A percentile compares a stretch with the other conserved stretches of the same genome.
These are phyloP conservation scores for Amphirosellinia nigrospora DNA, from an alignment of 495 filamentous ascomycete genomes.

Conservation along the genomic window DNA sequence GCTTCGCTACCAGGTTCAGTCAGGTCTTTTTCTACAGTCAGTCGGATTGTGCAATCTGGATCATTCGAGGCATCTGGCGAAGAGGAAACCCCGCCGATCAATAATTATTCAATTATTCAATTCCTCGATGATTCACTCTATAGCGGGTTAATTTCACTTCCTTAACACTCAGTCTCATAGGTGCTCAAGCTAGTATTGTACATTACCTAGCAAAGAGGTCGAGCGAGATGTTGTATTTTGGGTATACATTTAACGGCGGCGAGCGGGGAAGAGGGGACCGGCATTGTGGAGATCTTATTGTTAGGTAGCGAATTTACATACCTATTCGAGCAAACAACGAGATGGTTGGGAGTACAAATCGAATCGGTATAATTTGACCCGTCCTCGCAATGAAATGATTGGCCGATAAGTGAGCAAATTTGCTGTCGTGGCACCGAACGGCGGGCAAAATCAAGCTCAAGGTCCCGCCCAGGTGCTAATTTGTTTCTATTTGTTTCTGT, in stretches of 20 bases:
- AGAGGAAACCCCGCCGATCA: background rate
- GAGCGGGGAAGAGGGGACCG: background rate
- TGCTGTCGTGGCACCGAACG: background rate
- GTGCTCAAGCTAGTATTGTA: background rate
- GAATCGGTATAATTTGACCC: background rate
- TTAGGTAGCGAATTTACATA: background rate
- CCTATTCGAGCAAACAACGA: background rate
- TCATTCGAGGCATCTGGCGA: background rate
- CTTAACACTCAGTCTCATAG: background rate
- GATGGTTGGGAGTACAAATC: background rate
- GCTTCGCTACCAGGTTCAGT: background rate
- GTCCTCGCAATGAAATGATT: background rate
- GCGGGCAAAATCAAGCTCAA: background rate
- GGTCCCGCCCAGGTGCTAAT: background rate
- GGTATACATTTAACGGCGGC: background rate
- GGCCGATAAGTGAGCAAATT: background rate
- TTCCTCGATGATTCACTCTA: background rate
- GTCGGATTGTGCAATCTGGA: background rate
- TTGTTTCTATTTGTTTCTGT: constrained; percentile 23
- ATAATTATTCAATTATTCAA: background rate
- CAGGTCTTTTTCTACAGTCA: background rate
- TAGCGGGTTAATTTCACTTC: background rate
- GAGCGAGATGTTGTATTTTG: background rate
- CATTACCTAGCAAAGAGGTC: background rate
- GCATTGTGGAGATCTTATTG: background rate